Evolutionary conservation across 2,329 filamentous ascomycete species (phyloP).

Genomic region (Lasiodiplodia gonubiensis): DNA sequence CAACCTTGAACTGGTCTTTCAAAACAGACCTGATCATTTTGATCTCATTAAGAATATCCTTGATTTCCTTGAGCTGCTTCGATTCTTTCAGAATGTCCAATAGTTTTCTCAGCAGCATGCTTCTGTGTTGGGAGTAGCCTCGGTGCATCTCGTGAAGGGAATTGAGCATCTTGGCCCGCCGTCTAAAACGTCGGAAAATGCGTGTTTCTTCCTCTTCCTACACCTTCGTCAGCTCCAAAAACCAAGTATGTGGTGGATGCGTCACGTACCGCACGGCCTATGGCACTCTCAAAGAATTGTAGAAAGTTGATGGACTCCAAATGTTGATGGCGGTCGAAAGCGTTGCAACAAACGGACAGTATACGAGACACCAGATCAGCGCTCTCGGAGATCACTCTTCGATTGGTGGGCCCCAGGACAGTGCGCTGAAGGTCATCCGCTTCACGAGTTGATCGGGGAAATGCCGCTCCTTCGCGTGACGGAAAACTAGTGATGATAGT

Average conservation of each 20-base stretch:
- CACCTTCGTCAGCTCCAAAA: background rate
- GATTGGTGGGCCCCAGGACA: conserved; percentile 20
- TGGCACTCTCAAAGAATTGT: conserved; percentile 70
- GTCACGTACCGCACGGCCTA: conserved; percentile 51
- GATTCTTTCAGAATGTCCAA: conserved; percentile 67
- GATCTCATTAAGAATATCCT: conserved; percentile 71
- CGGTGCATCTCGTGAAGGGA: conserved; percentile 2
- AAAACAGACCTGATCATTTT: conserved; percentile 65
- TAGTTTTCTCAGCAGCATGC: conserved; percentile 59
- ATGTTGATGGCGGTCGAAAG: conserved; percentile 65
- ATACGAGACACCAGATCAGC: conserved; percentile 31
- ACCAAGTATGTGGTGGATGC: conserved; percentile 36
- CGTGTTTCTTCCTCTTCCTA: conserved; percentile 52
- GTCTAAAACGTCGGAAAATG: conserved; percentile 58
- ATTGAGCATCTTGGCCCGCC: background rate
- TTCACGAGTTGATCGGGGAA: background rate
- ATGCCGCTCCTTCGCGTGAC: conserved; percentile 14
- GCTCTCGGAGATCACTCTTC: conserved; percentile 14
- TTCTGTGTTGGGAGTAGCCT: conserved; percentile 1
- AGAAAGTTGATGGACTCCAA: conserved; percentile 46
- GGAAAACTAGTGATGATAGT: conserved; percentile 17
- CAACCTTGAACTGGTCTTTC: conserved; percentile 55
- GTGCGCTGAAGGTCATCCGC: conserved; percentile 27
- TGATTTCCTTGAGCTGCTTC: conserved; percentile 66
- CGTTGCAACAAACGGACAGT: conserved; percentile 53